phyloP scores from a whole-genome alignment of 768 basidiomycete species.

The Termitomyces heimii region DNA sequence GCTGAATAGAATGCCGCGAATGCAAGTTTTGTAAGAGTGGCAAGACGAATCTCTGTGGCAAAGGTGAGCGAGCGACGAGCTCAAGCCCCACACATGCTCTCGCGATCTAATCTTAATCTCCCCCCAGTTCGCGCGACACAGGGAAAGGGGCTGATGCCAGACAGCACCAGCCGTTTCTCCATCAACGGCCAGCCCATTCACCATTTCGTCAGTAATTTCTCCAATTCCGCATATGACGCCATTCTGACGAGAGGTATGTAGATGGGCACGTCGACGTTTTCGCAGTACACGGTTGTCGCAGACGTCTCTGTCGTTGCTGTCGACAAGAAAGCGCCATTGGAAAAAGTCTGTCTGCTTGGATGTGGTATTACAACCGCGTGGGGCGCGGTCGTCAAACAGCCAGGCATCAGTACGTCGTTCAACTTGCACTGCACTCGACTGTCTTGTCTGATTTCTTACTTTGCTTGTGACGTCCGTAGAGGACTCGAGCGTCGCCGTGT shows the following conservation, averaged over 20 bases:
- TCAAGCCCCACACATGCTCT: too few species aligned
- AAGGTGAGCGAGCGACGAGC: too few species aligned
- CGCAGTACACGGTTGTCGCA: constrained; percentile 98
- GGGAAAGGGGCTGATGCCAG: constrained; percentile 94
- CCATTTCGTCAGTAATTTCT: constrained; percentile 73
- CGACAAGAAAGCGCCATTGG: constrained; percentile 78
- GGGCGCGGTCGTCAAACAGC: constrained; percentile 91
- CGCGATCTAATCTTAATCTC: too few species aligned
- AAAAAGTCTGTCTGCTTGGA: constrained; percentile 95
- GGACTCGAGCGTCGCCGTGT: constrained; percentile 87
- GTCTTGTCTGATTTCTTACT: not conserved
- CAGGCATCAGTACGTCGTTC: constrained; percentile 64
- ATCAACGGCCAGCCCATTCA: constrained; percentile 80
- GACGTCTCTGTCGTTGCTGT: constrained; percentile 96
- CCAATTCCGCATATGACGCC: not conserved
- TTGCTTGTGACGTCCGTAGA: constrained; percentile 33
- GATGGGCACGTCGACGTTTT: constrained; percentile 99
- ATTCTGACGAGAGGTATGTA: constrained; percentile 21
- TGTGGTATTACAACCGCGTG: constrained; percentile 98
- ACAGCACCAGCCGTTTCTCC: constrained; percentile 82
- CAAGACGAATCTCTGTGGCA: constrained; percentile 98
- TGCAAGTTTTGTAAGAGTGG: constrained; percentile 99
- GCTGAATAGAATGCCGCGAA: constrained; percentile 72
- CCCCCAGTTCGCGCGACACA: constrained; percentile 81
- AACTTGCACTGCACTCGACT: too few species aligned